Evolutionary conservation across 2,329 filamentous ascomycete genomes (phyloP).

Genomic region (Fusarium anthophilum): DNA sequence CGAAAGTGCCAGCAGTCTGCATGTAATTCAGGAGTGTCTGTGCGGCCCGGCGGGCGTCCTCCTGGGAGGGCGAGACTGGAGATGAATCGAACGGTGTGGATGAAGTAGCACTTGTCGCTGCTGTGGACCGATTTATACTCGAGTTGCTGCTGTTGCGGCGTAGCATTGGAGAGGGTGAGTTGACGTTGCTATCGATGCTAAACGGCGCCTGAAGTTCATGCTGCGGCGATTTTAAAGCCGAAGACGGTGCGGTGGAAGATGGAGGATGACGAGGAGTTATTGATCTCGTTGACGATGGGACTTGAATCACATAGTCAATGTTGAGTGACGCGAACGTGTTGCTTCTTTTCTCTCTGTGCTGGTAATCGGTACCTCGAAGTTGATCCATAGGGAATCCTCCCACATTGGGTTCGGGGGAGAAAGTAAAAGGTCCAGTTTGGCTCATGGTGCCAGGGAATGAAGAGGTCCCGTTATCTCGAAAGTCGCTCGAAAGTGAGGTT

Average conservation of each 20-base stretch:
- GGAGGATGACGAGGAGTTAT: slow-evolving; percentile 61
- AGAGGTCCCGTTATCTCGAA: slow-evolving; percentile 53
- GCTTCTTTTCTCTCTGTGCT: slow-evolving; percentile 75
- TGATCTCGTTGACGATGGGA: slow-evolving; percentile 50
- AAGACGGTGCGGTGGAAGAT: slow-evolving; percentile 59
- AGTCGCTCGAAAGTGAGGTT: slow-evolving; percentile 46
- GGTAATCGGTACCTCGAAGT: slow-evolving; percentile 62
- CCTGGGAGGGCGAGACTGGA: slow-evolving; percentile 77
- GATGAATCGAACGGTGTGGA: slow-evolving; percentile 59
- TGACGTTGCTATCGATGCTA: slow-evolving; percentile 56
- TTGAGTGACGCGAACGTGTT: slow-evolving; percentile 84
- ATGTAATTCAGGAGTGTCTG: slow-evolving; percentile 86
- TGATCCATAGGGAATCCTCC: slow-evolving; percentile 68
- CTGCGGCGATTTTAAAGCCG: slow-evolving; percentile 61
- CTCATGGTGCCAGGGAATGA: slow-evolving; percentile 79
- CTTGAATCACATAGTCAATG: slow-evolving; percentile 64
- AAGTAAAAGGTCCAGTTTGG: slow-evolving; percentile 77
- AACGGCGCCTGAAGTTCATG: slow-evolving; percentile 58
- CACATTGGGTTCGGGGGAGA: slow-evolving; percentile 77
- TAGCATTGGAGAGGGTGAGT: slow-evolving; percentile 47
- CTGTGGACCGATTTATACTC: slow-evolving; percentile 45
- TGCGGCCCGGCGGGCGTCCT: slow-evolving; percentile 84
- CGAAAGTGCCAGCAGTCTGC: slow-evolving; percentile 75
- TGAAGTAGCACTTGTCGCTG: slow-evolving; percentile 28
- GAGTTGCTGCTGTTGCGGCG: slow-evolving; percentile 49